Percentiles rank a stretch among this genome's conserved stretches.
Conservation (phyloP, 805 yeast genomes). For the Myxozyma melibiosi region DNA sequence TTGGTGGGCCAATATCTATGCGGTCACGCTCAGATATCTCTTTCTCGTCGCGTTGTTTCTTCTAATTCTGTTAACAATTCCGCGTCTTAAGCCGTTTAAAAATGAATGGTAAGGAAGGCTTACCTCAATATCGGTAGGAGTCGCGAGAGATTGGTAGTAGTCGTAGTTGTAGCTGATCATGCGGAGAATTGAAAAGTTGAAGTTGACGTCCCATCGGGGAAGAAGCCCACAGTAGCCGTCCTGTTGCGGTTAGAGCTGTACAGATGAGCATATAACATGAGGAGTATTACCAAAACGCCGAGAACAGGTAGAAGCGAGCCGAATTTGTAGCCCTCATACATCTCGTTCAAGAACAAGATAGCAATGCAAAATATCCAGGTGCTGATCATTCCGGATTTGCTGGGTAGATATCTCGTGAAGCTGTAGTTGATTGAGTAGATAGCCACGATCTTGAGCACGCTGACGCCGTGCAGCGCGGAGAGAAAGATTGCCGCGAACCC, state of each 20-base stretch:
- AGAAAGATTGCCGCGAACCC: conserved; percentile 70
- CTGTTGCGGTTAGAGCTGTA: conserved; percentile 1
- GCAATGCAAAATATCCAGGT: conserved; percentile 83
- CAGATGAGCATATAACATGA: not conserved
- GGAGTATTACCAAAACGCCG: conserved; percentile 49
- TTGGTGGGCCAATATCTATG: conserved; percentile 61
- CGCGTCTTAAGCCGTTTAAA: not conserved
- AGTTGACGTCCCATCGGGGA: conserved; percentile 93
- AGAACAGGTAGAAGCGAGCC: conserved; percentile 49
- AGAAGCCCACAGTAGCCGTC: conserved; percentile 72
- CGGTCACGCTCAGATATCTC: conserved; percentile 61
- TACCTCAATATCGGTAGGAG: conserved; percentile 27
- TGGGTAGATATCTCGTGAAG: conserved; percentile 45
- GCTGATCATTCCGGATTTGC: conserved; percentile 33
- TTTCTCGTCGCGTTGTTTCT: conserved; percentile 25
- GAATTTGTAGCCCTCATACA: conserved; percentile 56
- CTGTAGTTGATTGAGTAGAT: conserved; percentile 60
- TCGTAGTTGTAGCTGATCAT: conserved; percentile 84
- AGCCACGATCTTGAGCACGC: conserved; percentile 59
- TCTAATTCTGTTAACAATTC: conserved; percentile 15
- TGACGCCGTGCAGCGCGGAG: conserved; percentile 78
- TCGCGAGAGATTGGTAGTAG: conserved; percentile 43
- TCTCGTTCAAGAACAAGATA: conserved; percentile 76
- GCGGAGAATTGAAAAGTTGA: conserved; percentile 83
- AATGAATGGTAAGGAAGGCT: not conserved